Percentiles rank a stretch among this genome's conserved stretches.
Conservation (phyloP, 202 grass and related monocot species). For the Schoenoplectus tabernaemontani region DNA sequence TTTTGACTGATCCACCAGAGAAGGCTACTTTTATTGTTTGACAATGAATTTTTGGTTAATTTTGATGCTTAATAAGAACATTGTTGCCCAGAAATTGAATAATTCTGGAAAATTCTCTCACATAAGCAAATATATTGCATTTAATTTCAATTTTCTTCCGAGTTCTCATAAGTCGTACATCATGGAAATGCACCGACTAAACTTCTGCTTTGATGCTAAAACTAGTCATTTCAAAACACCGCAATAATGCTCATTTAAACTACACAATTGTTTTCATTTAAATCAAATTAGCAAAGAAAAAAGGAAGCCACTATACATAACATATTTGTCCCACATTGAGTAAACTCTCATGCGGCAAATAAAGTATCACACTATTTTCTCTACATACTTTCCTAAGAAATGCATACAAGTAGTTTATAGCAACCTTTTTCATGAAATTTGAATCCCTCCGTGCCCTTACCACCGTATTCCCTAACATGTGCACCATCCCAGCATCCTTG, state of each 20-base stretch:
- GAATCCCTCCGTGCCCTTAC: conserved; percentile 53
- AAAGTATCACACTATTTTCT: conserved; percentile 94
- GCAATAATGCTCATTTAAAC: neutral
- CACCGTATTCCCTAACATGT: conserved; percentile 76
- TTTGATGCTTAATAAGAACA: neutral
- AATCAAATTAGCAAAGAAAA: neutral
- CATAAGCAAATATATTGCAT: neutral
- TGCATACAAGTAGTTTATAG: conserved; percentile 66
- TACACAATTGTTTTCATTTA: neutral
- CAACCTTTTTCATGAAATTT: conserved; percentile 48
- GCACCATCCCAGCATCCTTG: conserved; percentile 66
- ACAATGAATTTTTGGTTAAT: neutral
- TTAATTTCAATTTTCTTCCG: no score
- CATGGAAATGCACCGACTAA: no score
- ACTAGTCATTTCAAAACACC: neutral
- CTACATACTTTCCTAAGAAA: conserved; percentile 79
- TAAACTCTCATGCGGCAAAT: conserved; percentile 86
- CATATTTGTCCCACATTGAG: conserved; percentile 89
- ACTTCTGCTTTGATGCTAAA: no score
- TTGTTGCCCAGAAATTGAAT: neutral
- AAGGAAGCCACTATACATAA: conserved; percentile 43
- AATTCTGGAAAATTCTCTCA: neutral
- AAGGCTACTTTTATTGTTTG: neutral
- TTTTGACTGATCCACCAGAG: neutral
- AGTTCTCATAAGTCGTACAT: no score